Evolutionary conservation across 2,329 filamentous ascomycete genomes (phyloP).

Genomic region (Davidsoniella neocaledoniae): DNA sequence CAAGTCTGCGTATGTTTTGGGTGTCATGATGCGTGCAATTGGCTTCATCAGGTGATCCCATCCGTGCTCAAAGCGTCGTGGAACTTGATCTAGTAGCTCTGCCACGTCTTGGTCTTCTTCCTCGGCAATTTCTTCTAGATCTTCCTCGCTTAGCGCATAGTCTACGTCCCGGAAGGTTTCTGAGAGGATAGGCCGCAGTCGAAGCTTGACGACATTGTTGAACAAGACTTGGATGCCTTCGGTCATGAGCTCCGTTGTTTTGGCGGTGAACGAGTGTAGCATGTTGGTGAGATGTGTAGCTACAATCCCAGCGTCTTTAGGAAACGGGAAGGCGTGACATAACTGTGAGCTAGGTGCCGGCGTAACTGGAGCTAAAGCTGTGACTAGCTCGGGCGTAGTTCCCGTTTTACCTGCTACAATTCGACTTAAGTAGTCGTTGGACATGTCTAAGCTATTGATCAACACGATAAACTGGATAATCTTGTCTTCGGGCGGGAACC

Average conservation of each 20-base stretch:
- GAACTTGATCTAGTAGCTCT: conserved; percentile 48
- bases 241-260: conserved; percentile 63
- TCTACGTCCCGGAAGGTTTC: conserved; percentile 88
- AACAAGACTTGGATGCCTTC: conserved; percentile 80
- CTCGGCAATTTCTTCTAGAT: conserved; percentile 37
- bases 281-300: conserved; percentile 50
- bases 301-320: conserved; percentile 56
- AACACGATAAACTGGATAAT: conserved; percentile 81
- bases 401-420: conserved; percentile 58
- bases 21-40: conserved; percentile 67
- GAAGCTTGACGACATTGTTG: conserved; percentile 69
- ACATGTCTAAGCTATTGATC: conserved; percentile 88
- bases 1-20: conserved; percentile 57
- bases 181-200: conserved; percentile 65
- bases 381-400: conserved; percentile 21
- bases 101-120: conserved; percentile 31
- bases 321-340: conserved; percentile 60
- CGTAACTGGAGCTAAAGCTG: background rate
- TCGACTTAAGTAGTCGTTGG: conserved; percentile 75
- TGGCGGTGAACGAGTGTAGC: conserved; percentile 54
- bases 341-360: conserved; percentile 27
- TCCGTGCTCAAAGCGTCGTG: conserved; percentile 61
- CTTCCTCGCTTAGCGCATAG: conserved; percentile 54
- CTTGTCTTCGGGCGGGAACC: conserved; percentile 70
- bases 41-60: conserved; percentile 81